These are phyloP conservation scores for Reutealis trisperma DNA, from an alignment of 345 rosid species.

Conservation along the genomic window DNA sequence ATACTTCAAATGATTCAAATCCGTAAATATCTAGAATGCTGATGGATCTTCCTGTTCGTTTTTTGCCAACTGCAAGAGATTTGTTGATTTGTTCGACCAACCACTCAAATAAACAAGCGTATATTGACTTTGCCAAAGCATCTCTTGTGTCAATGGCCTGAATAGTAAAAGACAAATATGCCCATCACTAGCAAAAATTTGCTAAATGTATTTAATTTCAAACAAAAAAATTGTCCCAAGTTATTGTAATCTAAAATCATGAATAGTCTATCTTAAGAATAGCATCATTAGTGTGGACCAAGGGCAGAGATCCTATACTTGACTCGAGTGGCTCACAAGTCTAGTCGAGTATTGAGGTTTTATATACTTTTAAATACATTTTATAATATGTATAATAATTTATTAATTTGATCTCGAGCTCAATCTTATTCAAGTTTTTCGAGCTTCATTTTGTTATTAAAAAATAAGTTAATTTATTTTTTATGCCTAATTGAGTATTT, in stretches of 20 bases:
- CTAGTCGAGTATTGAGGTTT: too few species aligned
- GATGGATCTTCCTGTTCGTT: constrained; percentile 92
- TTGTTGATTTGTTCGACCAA: constrained; percentile 92
- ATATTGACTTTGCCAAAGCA: constrained; percentile 95
- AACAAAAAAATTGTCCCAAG: not conserved
- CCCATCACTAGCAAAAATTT: not conserved
- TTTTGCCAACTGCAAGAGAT: constrained; percentile 93
- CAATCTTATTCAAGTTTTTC: too few species aligned
- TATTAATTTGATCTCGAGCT: too few species aligned
- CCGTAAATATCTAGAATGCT: constrained; percentile 99
- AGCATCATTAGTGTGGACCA: too few species aligned
- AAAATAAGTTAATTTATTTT: too few species aligned
- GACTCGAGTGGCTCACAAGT: too few species aligned
- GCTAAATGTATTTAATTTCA: not conserved
- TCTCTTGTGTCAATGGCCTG: constrained; percentile 88
- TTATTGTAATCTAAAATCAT: not conserved
- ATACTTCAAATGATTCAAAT: constrained; percentile 96
- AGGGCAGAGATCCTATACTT: too few species aligned
- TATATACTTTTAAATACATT: too few species aligned
- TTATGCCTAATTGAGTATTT: too few species aligned
- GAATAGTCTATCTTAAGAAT: not conserved
- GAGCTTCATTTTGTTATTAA: too few species aligned
- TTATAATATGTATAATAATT: too few species aligned
- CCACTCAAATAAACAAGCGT: constrained; percentile 94
- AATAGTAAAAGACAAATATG: constrained; percentile 26